Conservation (phyloP, 768 basidiomycete species). For the Pluteus cervinus region DNA sequence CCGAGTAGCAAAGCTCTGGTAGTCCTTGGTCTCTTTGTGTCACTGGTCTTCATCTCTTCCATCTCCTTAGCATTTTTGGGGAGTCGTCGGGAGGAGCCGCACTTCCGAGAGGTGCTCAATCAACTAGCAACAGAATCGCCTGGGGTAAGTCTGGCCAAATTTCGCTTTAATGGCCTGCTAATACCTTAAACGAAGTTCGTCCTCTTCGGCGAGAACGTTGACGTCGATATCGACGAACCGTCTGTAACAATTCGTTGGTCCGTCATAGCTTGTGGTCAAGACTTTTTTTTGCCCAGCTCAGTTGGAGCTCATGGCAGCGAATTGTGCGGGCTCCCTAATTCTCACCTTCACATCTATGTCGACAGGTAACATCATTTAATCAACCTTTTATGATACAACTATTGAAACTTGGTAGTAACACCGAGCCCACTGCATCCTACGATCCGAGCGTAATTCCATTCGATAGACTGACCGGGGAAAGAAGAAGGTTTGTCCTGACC, state of each 20-base stretch:
- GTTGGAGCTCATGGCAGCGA: slow-evolving; percentile 38
- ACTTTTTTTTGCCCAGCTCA: slow-evolving; percentile 38
- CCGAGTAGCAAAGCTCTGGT: slow-evolving; percentile 24
- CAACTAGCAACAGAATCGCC: slow-evolving; percentile 33
- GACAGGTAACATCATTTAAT: slow-evolving; percentile 34
- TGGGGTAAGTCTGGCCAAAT: slow-evolving; percentile 29
- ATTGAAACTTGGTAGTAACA: slow-evolving; percentile 19
- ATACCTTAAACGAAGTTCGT: slow-evolving; percentile 33
- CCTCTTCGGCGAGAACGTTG: slow-evolving; percentile 49
- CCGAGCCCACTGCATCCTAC: slow-evolving; percentile 32
- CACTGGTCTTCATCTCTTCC: slow-evolving; percentile 40
- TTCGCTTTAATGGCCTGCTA: slow-evolving; percentile 3
- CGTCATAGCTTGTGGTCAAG: slow-evolving; percentile 44
- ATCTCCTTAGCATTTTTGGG: slow-evolving; percentile 47
- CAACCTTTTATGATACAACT: slow-evolving; percentile 2
- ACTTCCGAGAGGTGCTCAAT: slow-evolving; percentile 34
- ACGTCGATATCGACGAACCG: slow-evolving; percentile 55
- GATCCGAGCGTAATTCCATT: slow-evolving; percentile 43
- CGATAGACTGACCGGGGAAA: slow-evolving; percentile 29
- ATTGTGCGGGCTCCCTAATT: slow-evolving; percentile 40
- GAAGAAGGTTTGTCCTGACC: slow-evolving; percentile 31
- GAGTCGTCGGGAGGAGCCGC: slow-evolving; percentile 31
- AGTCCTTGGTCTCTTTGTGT: slow-evolving; percentile 34
- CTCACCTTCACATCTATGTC: slow-evolving; percentile 37
- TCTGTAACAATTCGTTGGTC: slow-evolving; percentile 52